Evolutionary conservation across 305 asterid genomes (phyloP).

Genomic region (Fraxinus platypoda): DNA sequence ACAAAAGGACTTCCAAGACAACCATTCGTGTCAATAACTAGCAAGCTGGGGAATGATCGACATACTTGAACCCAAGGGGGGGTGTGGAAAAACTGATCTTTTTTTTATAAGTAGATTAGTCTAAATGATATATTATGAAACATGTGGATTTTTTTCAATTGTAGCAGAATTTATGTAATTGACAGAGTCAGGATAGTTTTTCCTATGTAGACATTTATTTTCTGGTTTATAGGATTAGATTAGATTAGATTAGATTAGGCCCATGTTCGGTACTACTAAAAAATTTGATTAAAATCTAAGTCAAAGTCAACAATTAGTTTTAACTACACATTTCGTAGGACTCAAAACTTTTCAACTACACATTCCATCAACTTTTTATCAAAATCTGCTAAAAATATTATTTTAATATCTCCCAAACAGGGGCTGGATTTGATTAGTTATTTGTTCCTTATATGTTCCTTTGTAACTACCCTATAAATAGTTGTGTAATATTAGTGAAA

Average conservation of each 20-base stretch:
- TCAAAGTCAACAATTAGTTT: neutral
- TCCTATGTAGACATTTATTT: neutral
- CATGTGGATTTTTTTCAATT: neutral
- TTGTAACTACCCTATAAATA: neutral
- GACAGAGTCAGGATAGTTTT: neutral
- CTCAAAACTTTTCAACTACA: neutral
- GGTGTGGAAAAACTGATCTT: neutral
- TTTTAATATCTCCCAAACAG: neutral
- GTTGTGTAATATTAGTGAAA: neutral
- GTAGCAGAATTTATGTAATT: neutral
- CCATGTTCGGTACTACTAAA: neutral
- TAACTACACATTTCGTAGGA: neutral
- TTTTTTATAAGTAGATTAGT: neutral
- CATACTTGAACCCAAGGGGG: neutral
- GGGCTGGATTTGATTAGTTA: neutral
- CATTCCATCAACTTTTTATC: neutral
- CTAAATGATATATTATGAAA: neutral
- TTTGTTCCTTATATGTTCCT: neutral
- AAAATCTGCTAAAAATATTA: neutral
- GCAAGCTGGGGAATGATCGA: neutral
- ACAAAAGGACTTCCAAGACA: neutral
- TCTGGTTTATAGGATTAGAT: neutral
- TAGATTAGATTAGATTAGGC: neutral
- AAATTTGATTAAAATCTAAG: neutral
- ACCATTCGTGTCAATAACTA: neutral